Evolutionary conservation across 768 basidiomycete species (phyloP).

Genomic region (Leccinum aurantiacum): DNA sequence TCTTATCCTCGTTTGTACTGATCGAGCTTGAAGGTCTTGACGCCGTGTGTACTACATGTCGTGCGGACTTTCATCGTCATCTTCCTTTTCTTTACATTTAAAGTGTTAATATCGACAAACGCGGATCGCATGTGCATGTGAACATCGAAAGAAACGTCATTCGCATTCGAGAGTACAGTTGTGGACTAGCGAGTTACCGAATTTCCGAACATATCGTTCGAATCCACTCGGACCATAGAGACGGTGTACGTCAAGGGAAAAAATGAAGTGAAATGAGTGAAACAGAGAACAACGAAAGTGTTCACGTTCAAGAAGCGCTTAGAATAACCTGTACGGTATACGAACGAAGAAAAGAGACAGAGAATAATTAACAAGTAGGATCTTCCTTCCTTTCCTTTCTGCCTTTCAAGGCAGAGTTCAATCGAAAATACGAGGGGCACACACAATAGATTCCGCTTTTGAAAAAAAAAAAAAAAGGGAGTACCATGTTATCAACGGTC

Average conservation of each 20-base stretch:
- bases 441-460: constrained; percentile 8
- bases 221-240: background rate
- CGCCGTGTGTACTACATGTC: too few species aligned
- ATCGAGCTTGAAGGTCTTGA: background rate
- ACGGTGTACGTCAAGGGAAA: background rate
- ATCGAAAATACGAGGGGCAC: background rate
- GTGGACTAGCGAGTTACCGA: background rate
- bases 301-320: background rate
- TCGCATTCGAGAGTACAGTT: background rate
- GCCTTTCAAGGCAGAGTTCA: constrained; percentile 2
- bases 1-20: background rate
- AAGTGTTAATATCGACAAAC: constrained; percentile 9
- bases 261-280: background rate
- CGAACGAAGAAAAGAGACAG: background rate
- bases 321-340: background rate
- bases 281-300: background rate
- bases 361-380: background rate
- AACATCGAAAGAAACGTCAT: background rate
- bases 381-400: background rate
- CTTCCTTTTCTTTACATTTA: background rate
- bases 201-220: background rate
- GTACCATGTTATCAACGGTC: background rate
- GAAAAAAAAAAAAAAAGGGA: background rate
- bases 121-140: background rate
- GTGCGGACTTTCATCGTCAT: background rate